Percentiles rank a stretch among this genome's conserved stretches.
Conservation (phyloP, 306 rosid species). For the Sechiopsis laciniata region DNA sequence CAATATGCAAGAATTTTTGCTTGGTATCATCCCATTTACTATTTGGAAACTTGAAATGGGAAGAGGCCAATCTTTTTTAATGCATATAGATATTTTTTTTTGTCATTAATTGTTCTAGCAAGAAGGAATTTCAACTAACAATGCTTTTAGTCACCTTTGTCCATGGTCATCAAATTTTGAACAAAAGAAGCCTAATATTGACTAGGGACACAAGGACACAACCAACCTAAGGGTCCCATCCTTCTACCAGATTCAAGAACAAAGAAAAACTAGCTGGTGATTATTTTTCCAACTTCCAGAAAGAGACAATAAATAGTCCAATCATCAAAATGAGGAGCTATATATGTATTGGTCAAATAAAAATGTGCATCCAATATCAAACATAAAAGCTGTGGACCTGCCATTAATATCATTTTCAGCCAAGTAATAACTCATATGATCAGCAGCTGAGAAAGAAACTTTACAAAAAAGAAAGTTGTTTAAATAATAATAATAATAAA, state of each 20-base stretch:
- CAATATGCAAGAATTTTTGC: constrained; percentile 10
- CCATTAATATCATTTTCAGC: constrained; percentile 16
- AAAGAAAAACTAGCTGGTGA: neutral
- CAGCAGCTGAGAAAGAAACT: neutral
- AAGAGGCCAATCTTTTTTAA: constrained; percentile 7
- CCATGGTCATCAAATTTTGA: constrained; percentile 10
- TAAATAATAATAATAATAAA: neutral
- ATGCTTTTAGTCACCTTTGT: neutral
- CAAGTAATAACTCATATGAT: neutral
- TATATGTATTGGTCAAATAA: constrained; percentile 10
- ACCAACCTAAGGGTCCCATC: constrained; percentile 15
- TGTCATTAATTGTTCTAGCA: constrained; percentile 20
- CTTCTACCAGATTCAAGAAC: constrained; percentile 7
- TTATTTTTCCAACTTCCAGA: constrained; percentile 4
- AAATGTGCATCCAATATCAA: constrained; percentile 14
- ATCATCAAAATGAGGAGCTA: constrained; percentile 6
- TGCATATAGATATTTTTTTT: neutral
- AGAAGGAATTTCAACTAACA: constrained; percentile 15
- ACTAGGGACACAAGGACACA: constrained; percentile 4
- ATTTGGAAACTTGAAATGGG: constrained; percentile 2
- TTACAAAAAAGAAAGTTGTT: constrained; percentile 10
- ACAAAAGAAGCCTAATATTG: constrained; percentile 9
- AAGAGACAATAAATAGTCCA: neutral
- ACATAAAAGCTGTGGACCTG: constrained; percentile 21
- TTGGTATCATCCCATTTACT: constrained; percentile 12